Base-by-base conservation (phyloP, 2,329 filamentous ascomycete species). In the Pyrenophora graminea region DNA sequence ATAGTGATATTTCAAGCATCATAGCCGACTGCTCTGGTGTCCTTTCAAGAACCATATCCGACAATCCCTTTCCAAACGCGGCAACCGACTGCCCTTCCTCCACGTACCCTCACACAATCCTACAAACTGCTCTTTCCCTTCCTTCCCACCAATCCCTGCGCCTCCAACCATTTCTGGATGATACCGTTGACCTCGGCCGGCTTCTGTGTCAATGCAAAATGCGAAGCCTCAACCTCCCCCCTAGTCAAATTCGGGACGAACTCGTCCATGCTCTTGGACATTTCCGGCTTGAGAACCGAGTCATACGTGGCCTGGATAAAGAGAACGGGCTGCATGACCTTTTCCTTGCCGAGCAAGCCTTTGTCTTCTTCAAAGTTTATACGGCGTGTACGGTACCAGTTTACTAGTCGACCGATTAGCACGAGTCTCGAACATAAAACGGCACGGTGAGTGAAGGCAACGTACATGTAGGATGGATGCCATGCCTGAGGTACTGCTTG, bases 141-240 rank as follows among this genome's bases (percentile, higher is more conserved):
- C 38, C 48, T 43, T 2, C 13, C 39, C 23, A 52, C 73, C 61
- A 79, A 77, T 2, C 78, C 80, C 37, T 86, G 79, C 13, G 74
- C 75, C 51, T 82, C 79, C 53, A 95, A 60, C 83, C 91, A 96
- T 50, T 81, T 78, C 48, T 77, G 79, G 61, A 96, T 79, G 53
- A 85, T 76, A 42, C 68, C 71, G 72, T 97, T 97, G 3, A 90
- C 83, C 62, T 87, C 83, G 18, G 80, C 82, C 0, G 87, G 81
- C 57, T 82, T 83, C 77, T 96, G 84, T 78, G 85, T 86, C 68
- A 96, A 75, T 39, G 87, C 89, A 93, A 93, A 97, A 74, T 97
- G 94, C 15, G 81, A 78, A 0, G 87, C 81, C 31, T 86, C 74
- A 47, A 96, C 86, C 69, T 89, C 83, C 7, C 76, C 80, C 53